Base-by-base conservation (phyloP, 768 basidiomycete species). In the Leccinum uliginosum region DNA sequence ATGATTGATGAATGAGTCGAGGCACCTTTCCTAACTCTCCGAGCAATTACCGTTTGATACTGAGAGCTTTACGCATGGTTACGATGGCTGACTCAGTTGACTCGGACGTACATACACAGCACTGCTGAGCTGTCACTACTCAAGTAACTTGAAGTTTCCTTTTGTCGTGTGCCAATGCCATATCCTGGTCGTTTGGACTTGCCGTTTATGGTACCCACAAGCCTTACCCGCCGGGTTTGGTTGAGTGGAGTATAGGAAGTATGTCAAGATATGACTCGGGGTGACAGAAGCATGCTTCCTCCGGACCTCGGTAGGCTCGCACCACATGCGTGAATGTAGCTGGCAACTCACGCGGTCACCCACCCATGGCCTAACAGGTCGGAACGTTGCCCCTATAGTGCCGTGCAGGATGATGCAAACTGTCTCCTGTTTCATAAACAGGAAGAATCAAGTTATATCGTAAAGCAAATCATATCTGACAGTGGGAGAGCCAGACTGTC, bases 1-100 rank as follows among this genome's bases (percentile, higher is more conserved):
- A 19, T 71, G 26, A 65, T 52, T 10, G 15, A 57, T 48, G n/a
- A n/a, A 32, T 10, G 45, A 46, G 23, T 26, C 15, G 30, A 23
- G 48, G 51, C 23, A 4, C 34, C 35, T 32, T 49, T 17, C n/a
- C 12, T 26, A 17, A 40, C 23, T 4, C 46, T 44, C 32, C 23
- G 9, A 14, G 46, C 21, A 51, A 57, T 27, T 14, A 40, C 50
- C 38, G 14, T 24, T 50, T 38, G 43, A 51, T 32, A n/a, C 9
- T 24, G 43, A 56, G 57, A 55, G 30, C 38, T 26, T 49, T 15
- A 51, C n/a, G 30, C 6, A 24, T 53, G 50, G 52, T 46, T 19
- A 29, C 17, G 19, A 30, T 10, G 21, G 48, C 34, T 26, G 34
- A 5, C 49, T 19, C 29, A 38, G 44, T 44, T 8, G 50, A 9